phyloP scores from a whole-genome alignment of 371 early-diverging fungal genomes.

The Mucor irregularis region DNA sequence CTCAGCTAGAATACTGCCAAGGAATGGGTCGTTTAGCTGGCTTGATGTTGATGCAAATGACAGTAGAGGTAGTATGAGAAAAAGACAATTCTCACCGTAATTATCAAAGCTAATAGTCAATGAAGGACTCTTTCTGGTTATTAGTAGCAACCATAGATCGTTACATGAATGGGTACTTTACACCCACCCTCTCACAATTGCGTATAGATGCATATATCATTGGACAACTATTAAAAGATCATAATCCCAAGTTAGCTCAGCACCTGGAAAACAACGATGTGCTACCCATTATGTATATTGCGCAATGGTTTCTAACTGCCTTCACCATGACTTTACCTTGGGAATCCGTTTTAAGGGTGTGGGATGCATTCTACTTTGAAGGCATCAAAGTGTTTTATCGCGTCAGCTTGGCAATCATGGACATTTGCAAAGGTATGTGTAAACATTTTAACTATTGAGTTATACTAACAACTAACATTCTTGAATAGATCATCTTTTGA shows the following conservation, averaged over 20 bases:
- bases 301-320: slow-evolving; percentile 93
- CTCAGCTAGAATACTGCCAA: slow-evolving; percentile 93
- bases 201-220: slow-evolving; percentile 85
- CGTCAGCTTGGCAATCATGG: slow-evolving; percentile 79
- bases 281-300: slow-evolving; percentile 84
- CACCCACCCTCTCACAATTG: slow-evolving; percentile 72
- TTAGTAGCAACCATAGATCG: slow-evolving; percentile 77
- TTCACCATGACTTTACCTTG: slow-evolving; percentile 92
- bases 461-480: slow-evolving; percentile 1
- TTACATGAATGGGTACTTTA: slow-evolving; percentile 80
- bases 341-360: slow-evolving; percentile 86
- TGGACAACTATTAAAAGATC: slow-evolving; percentile 73
- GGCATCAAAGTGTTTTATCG: slow-evolving; percentile 86
- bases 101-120: too few relatives aligned
- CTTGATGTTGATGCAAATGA: slow-evolving; percentile 87
- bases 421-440: slow-evolving; percentile 51
- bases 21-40: slow-evolving; percentile 96
- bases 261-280: slow-evolving; percentile 81
- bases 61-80: slow-evolving; percentile 47
- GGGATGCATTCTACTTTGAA: slow-evolving; percentile 92
- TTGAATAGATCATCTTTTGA: slow-evolving; percentile 60
- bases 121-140: slow-evolving; percentile 81
- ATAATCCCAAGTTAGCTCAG: slow-evolving; percentile 69
- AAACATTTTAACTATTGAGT: neutral
- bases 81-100: too few relatives aligned